These are phyloP conservation scores for Eucalyptus sp. DNA, from an alignment of 345 rosid species.

Conservation along the genomic window DNA sequence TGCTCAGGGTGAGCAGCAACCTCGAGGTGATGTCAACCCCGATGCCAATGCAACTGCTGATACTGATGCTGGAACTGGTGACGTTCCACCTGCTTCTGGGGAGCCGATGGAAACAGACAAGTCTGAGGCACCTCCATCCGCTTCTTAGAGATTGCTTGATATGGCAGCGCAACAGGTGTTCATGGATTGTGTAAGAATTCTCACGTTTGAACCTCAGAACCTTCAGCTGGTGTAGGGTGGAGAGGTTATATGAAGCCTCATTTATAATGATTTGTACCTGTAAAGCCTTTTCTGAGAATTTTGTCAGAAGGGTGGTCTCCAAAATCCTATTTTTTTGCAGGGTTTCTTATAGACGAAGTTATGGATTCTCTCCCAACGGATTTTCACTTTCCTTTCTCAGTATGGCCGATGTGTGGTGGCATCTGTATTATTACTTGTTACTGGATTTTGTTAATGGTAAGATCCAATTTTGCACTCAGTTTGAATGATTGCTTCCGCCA, in stretches of 20 bases:
- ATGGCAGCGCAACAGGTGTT: neutral
- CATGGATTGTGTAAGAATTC: neutral
- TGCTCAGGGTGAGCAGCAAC: constrained; percentile 34
- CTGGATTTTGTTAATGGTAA: neutral
- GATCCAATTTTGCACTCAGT: neutral
- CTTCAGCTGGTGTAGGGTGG: neutral
- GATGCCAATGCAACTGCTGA: constrained; percentile 4
- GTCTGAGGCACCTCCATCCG: constrained; percentile 9
- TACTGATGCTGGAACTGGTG: constrained; percentile 11
- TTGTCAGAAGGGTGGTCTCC: neutral
- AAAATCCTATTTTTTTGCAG: neutral
- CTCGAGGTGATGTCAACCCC: constrained; percentile 11
- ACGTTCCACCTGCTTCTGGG: constrained; percentile 24
- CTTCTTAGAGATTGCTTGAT: constrained; percentile 11
- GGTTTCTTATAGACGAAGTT: neutral
- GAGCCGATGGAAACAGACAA: constrained; percentile 82
- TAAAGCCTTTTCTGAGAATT: neutral
- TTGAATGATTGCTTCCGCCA: neutral
- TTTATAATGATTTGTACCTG: neutral
- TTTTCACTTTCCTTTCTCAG: neutral
- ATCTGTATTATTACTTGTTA: neutral
- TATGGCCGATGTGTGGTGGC: neutral
- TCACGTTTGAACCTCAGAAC: neutral
- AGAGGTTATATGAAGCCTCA: neutral
- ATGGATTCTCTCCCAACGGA: neutral